Percentiles rank a stretch among this genome's conserved stretches.
phyloP scores from a whole-genome alignment of 1,139 yeast genomes.

The Kodamaea fungicola region DNA sequence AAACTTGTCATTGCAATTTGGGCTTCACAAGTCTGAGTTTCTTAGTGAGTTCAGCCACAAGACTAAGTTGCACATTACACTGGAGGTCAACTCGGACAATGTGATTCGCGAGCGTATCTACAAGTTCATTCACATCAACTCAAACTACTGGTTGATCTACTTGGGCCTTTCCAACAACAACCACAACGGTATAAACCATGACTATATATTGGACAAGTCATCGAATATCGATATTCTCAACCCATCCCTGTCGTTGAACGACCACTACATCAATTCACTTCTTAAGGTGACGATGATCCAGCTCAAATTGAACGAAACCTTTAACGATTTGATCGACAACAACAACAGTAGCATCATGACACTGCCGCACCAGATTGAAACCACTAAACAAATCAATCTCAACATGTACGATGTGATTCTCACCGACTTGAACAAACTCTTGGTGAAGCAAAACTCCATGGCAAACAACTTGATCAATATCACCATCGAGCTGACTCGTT shows the following conservation, averaged over 20 bases:
- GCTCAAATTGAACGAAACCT: conserved; percentile 39
- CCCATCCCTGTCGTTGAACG: conserved; percentile 17
- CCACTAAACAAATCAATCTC: conserved; percentile 34
- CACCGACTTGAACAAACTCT: conserved; percentile 24
- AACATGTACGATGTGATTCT: conserved; percentile 45
- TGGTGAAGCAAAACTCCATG: conserved; percentile 6
- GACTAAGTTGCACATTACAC: conserved; percentile 34
- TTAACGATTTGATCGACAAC: conserved; percentile 29
- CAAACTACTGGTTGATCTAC: conserved; percentile 44
- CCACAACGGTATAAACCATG: conserved; percentile 40
- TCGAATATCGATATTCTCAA: conserved; percentile 26
- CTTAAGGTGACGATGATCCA: conserved; percentile 41
- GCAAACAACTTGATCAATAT: conserved; percentile 28
- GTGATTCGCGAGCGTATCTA: conserved; percentile 42
- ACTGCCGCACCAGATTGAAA: conserved; percentile 21
- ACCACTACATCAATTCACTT: conserved; percentile 38
- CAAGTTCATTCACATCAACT: conserved; percentile 42
- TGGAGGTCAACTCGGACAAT: conserved; percentile 32
- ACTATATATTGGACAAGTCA: conserved; percentile 38
- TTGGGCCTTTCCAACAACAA: conserved; percentile 40
- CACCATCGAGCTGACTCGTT: conserved; percentile 37
- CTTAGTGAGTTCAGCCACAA: conserved; percentile 45
- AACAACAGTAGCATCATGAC: conserved; percentile 10
- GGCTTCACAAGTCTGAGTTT: conserved; percentile 42
- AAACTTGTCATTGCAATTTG: conserved; percentile 40